Base-by-base conservation (phyloP, 371 early-diverging fungal genomes). In the Rhizopus arrhizus region DNA sequence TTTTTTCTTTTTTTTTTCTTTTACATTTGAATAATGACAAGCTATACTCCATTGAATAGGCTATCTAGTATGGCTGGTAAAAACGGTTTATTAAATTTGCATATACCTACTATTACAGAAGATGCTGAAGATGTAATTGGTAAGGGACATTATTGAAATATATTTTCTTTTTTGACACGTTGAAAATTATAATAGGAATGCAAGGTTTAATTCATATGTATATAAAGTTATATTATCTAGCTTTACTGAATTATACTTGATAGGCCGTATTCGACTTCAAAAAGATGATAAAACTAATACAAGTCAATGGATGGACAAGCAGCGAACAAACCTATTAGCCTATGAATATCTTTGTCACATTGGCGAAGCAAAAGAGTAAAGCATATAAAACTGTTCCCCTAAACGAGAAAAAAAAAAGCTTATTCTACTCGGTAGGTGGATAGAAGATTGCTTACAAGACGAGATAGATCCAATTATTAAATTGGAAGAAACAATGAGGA, bases 321-420 rank as follows among this genome's bases (percentile, higher is more conserved):
- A 97, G 75, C 86, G 99, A 59, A 85, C 87, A 43, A 92, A 94
- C 49, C 75, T 98, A 42, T 91, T 91, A 53, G 97, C 98, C 3
- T 99, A 99, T 75, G 99, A 99, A 74, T 99, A 99, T 66, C 84
- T 99, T 9, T 99, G 99, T 66, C 98, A 97, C 60, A 91, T 99
- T 56, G 96, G 96, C 59, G 99, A 99, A 84, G 99, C 99, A 4
- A 97, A 97, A 85, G 94, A 98, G 90, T 98, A 88, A 72, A 83
- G 15, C 10, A 36, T 15, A 56, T 29, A 22, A 28, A n/a, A 7
- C 15, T 28, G 40, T 46, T 40, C 7, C 13, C 13, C 41, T 10
- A 5, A 34, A 36, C 2, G 22, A 22, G 22, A 22, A 22, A 22
- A 22, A 22, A 22, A 22, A 22, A 22, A 22, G 22, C 22, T 22